Evolutionary conservation across 2,329 filamentous ascomycete species (phyloP), one percentile per base, ranked within the genome.

Genomic region (Tolypocladium paradoxum): DNA sequence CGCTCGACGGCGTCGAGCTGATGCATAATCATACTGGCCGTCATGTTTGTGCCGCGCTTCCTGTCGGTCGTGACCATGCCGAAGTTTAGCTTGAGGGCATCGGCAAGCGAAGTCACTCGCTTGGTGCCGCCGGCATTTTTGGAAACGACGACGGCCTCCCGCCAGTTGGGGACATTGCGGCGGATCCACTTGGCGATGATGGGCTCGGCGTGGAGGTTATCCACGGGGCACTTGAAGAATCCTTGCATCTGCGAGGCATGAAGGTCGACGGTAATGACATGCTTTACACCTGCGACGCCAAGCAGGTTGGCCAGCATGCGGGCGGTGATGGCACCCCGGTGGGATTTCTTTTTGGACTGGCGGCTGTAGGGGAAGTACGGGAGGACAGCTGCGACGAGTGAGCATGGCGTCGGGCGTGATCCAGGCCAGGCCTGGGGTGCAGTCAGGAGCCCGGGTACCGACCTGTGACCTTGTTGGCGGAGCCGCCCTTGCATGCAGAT

Each of bases 201-300:
- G 18, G 93, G 92, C 69, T 99, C 93, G 50, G 93, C 93, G 62
- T 96, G 90, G 51, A 99, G 84, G 66, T 99, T 97, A 71, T 99
- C 93, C 55, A 99, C 92, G 0, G 93, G 93, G 62, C 92, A 96
- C 65, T 88, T 88, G 79, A 99, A 99, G 75, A 99, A 99, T 54
- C 93, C 93, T 73, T 99, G 93, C 90, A 97, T 97, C 74, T 97
- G 93, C n/a, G 88, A 90, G 51, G 88, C 88, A 73, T 99, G 93
- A 33, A 99, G 80, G 67, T 99, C 93, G 65, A 99, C 87, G 18
- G 93, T 99, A 64, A 99, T 91, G 68, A 99, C 88, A 75, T 99
- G 93, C 72, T 95, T 90, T 60, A 99, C 90, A 52, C 93, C 93
- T 50, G 93, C 93, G 54, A 99, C 88, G 56, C 88, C 82, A 61